Conservation (phyloP, 2,329 filamentous ascomycete genomes). For the Calonectria fujianensis region DNA sequence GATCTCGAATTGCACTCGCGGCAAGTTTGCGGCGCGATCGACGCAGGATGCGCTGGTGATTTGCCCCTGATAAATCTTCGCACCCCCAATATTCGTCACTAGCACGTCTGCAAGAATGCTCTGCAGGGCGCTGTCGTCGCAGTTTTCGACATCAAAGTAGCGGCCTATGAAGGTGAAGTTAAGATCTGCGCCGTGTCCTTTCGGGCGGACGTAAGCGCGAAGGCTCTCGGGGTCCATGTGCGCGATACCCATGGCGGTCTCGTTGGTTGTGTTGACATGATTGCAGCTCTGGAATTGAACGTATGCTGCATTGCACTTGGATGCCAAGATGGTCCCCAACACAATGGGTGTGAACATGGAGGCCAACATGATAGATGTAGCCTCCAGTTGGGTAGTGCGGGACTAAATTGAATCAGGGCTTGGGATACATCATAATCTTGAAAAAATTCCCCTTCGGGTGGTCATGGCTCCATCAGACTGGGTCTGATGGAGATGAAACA, state of each 20-base stretch:
- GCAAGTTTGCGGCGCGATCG: background rate
- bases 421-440: background rate
- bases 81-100: background rate
- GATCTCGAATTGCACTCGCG: background rate
- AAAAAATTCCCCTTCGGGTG: background rate
- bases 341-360: background rate
- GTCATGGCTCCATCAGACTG: background rate
- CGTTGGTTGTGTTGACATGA: conserved; percentile 12
- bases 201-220: background rate
- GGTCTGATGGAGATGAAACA: background rate
- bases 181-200: background rate
- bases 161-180: background rate
- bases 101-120: background rate
- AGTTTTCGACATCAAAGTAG: background rate
- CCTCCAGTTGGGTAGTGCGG: background rate
- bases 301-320: background rate
- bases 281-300: conserved; percentile 13
- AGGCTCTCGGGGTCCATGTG: conserved; percentile 29
- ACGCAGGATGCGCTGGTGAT: background rate
- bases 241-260: background rate
- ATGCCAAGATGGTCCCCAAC: background rate
- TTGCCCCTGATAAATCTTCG: background rate
- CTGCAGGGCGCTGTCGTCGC: background rate
- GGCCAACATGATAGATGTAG: background rate
- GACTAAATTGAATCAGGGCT: background rate